phyloP scores from a whole-genome alignment of 1,284 basidiomycete genomes.

The Chondrostereum purpureum region DNA sequence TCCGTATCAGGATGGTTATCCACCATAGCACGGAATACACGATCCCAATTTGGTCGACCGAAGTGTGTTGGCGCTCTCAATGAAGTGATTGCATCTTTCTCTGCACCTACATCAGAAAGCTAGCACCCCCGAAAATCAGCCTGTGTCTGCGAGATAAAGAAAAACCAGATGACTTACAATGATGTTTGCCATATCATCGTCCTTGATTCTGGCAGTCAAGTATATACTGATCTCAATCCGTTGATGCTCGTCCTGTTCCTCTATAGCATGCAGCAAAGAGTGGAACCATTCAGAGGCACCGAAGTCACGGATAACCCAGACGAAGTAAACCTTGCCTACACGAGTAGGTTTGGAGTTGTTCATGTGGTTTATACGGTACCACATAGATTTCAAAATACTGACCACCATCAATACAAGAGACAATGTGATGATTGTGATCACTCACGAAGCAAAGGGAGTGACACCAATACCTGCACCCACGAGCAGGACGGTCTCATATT shows the following conservation, averaged over 20 bases:
- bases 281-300: conserved; percentile 90
- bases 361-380: conserved; percentile 89
- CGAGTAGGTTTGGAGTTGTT: conserved; percentile 66
- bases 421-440: conserved; percentile 15
- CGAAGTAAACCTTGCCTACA: conserved; percentile 81
- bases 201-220: conserved; percentile 81
- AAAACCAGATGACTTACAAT: conserved; percentile 39
- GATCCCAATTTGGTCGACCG: conserved; percentile 87
- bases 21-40: conserved; percentile 68
- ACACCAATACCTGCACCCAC: conserved; percentile 91
- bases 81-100: conserved; percentile 82
- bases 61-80: conserved; percentile 86
- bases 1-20: conserved; percentile 82
- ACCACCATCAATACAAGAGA: conserved; percentile 1
- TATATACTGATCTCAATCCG: conserved; percentile 90
- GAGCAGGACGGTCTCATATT: conserved; percentile 81
- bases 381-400: conserved; percentile 84
- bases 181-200: conserved; percentile 88
- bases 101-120: conserved; percentile 71
- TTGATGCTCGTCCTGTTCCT: conserved; percentile 81
- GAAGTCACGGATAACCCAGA: conserved; percentile 87
- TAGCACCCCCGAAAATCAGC: too few relatives aligned
- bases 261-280: conserved; percentile 82
- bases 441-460: conserved; percentile 85
- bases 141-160: too few relatives aligned